These are phyloP conservation scores for Penicillium psychrofluorescens DNA, from an alignment of 495 filamentous ascomycete species.

Conservation along the genomic window DNA sequence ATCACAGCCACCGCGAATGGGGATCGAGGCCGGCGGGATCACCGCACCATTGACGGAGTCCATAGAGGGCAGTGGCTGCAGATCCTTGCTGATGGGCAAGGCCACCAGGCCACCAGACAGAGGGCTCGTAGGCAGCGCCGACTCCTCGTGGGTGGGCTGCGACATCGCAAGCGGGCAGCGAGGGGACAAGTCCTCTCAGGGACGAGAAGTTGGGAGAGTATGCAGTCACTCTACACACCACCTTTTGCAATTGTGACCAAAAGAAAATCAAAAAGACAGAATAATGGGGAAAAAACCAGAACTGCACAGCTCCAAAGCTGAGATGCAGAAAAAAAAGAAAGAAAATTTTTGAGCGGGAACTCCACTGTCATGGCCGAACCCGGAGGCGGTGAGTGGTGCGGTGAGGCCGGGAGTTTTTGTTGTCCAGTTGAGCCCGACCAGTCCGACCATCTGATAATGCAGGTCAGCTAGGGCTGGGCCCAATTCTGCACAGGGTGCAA, in stretches of 20 bases:
- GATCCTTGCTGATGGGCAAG: constrained; percentile 18
- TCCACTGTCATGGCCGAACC: constrained; percentile 2
- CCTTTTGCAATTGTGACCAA: constrained; percentile 8
- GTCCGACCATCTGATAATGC: too few relatives aligned
- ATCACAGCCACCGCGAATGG: constrained; percentile 40
- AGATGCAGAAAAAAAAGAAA: constrained; percentile 14
- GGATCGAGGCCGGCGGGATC: constrained; percentile 45
- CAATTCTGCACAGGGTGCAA: too few relatives aligned
- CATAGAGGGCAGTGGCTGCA: constrained; percentile 26
- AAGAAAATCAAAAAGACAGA: neutral
- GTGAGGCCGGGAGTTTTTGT: constrained; percentile 5
- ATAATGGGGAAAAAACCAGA: neutral
- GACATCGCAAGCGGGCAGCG: constrained; percentile 25
- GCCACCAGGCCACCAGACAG: constrained; percentile 27
- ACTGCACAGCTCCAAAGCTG: constrained; percentile 19
- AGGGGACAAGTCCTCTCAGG: constrained; percentile 39
- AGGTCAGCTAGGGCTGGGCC: too few relatives aligned
- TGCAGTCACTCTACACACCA: constrained; percentile 39
- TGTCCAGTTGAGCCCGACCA: neutral
- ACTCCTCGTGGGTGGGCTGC: constrained; percentile 25
- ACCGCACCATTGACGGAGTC: constrained; percentile 25
- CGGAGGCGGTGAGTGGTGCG: too few relatives aligned
- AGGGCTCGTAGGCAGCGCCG: constrained; percentile 28
- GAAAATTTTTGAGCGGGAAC: constrained; percentile 16
- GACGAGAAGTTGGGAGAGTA: constrained; percentile 24